These are phyloP conservation scores for Austroboletus novae-zelandiae DNA, from an alignment of 1,284 basidiomycete genomes.

Conservation along the genomic window DNA sequence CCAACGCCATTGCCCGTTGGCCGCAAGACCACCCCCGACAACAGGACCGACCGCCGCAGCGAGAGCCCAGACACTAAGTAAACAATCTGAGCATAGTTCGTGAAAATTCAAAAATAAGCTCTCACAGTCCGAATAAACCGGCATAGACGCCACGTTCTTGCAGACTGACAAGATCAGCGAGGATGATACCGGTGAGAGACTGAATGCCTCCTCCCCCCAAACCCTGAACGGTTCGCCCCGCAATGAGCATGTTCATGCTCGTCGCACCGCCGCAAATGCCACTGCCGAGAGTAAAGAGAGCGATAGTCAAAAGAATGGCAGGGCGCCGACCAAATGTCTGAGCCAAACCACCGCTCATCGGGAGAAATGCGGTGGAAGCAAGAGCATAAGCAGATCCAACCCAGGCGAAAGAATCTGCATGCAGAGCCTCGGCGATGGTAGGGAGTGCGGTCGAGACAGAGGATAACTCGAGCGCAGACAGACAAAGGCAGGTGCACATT, in stretches of 20 bases:
- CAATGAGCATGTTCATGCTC: conserved; percentile 39
- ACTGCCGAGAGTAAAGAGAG: conserved; percentile 32
- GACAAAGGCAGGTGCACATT: conserved; percentile 5
- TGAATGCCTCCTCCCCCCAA: conserved; percentile 37
- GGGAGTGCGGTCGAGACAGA: conserved; percentile 31
- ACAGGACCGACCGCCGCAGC: conserved; percentile 31
- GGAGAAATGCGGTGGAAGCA: conserved; percentile 29
- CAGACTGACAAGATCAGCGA: conserved; percentile 40
- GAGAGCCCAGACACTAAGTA: conserved; percentile 5
- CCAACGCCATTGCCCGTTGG: conserved; percentile 39
- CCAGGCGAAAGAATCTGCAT: conserved; percentile 33
- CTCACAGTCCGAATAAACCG: conserved; percentile 28
- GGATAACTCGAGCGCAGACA: conserved; percentile 4
- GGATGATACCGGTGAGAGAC: conserved; percentile 35
- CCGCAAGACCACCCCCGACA: conserved; percentile 36
- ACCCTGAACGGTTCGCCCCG: conserved; percentile 37
- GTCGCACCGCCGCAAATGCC: conserved; percentile 39
- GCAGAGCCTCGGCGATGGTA: conserved; percentile 31
- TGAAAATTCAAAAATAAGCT: neutral
- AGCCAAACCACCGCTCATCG: conserved; percentile 28
- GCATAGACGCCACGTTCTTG: conserved; percentile 37
- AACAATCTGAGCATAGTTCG: neutral
- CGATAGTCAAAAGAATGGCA: conserved; percentile 30
- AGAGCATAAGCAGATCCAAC: conserved; percentile 32
- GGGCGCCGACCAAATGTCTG: conserved; percentile 32